Base-by-base conservation (phyloP, 164 flowering plant species). In the Taxillus chinensis region DNA sequence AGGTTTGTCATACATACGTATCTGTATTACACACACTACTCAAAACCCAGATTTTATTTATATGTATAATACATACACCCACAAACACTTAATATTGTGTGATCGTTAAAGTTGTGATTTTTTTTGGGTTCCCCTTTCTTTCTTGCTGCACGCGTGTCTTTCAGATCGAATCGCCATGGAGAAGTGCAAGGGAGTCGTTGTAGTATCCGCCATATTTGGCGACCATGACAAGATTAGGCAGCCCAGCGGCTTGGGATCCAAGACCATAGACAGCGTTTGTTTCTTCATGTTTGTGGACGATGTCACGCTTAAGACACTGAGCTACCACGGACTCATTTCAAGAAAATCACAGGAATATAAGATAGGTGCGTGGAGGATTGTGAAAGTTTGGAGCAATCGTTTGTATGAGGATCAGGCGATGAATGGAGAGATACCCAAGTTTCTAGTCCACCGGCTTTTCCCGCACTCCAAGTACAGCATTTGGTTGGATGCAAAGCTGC, bases 151-250 rank as follows among this genome's bases (percentile, higher is more conserved):
- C 39, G 11, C 11, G 7, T 62, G 51, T 60, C 43, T 15, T 67
- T 48, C 80, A 93, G 99, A 93, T 74, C 64, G 69, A 70, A 65
- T 61, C 8, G 84, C 81, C 10, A 93, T 93, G 97, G 87, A 89
- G 57, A 78, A 63, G 1, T 93, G 99, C 62, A 61, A 68, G 2
- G 86, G 81, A 42, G 77, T 89, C 38, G 95, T 90, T 2, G 92
- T 90, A 8, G 89, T 80, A 48, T 90, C 97, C 0, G 99, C 99
- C 2, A 80, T 89, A 49, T 89, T 93, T 69, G 80, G 80, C 27
- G 87, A 89, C 67, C 92, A 90, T 55, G 99, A 93, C 80, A 89
- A 93, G 77, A 80, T 93, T 61, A 77, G 99, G 39, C 99, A 93
- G 62, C 97, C 97, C 0, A 80, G 61, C 66, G 89, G 95, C 8